Evolutionary conservation across 306 rosid genomes (phyloP).

Genomic region (Nissolia schottii): DNA sequence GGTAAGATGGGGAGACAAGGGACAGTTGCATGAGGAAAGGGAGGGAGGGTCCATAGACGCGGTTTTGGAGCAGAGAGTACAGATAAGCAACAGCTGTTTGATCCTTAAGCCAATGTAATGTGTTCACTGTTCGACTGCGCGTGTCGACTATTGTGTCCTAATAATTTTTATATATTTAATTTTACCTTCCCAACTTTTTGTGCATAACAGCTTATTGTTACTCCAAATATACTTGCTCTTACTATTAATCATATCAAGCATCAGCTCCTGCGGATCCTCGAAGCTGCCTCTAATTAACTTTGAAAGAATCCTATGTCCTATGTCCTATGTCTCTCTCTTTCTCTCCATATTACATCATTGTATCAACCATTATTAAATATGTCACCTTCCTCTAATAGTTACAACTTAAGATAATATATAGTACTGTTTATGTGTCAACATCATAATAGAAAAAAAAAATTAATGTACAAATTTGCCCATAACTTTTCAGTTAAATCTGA

Average conservation of each 20-base stretch:
- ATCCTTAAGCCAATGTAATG: conserved; percentile 20
- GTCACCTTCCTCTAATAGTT: neutral
- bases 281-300: conserved; percentile 46
- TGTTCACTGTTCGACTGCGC: conserved; percentile 32
- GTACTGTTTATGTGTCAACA: neutral
- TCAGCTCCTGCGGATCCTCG: conserved; percentile 40
- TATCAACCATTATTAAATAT: neutral
- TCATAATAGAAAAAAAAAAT: neutral
- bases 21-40: conserved; percentile 37
- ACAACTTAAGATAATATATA: neutral
- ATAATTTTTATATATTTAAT: neutral
- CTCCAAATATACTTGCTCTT: too few relatives aligned
- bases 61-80: conserved; percentile 68
- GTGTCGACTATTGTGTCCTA: conserved; percentile 5
- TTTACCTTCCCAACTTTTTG: conserved; percentile 18
- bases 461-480: neutral
- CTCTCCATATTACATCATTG: conserved; percentile 4
- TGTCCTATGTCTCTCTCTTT: conserved; percentile 37
- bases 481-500: neutral
- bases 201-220: conserved; percentile 31
- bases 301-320: conserved; percentile 53
- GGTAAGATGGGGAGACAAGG: neutral
- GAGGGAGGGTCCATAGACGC: conserved; percentile 54
- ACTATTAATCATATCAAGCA: conserved; percentile 7
- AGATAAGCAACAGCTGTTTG: conserved; percentile 76